These are phyloP conservation scores for Rosellinia necatrix DNA, from an alignment of 2,329 filamentous ascomycete genomes.

Conservation along the genomic window DNA sequence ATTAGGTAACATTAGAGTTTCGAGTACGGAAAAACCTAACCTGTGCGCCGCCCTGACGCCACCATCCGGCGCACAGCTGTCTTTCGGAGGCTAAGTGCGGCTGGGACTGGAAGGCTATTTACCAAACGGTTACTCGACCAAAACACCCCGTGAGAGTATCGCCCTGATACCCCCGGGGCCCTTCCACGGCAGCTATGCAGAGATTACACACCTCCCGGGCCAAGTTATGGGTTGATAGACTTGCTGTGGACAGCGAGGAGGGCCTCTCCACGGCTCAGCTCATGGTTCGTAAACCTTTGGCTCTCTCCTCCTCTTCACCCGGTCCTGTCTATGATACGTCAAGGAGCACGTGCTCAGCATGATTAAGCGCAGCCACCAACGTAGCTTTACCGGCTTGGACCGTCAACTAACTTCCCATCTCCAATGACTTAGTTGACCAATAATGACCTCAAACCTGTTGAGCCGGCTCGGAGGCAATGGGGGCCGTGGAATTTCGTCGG, in stretches of 20 bases:
- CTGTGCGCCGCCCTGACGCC: constrained; percentile 1
- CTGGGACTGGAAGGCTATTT: constrained; percentile 22
- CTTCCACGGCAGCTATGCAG: constrained; percentile 33
- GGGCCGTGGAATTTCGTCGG: constrained; percentile 84
- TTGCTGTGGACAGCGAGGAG: constrained; percentile 75
- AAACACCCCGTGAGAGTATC: constrained; percentile 18
- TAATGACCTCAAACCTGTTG: constrained; percentile 79
- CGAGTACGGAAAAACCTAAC: constrained; percentile 1
- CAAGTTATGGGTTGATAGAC: constrained; percentile 57
- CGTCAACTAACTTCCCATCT: constrained; percentile 17
- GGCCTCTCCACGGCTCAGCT: constrained; percentile 79
- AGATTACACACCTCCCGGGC: constrained; percentile 45
- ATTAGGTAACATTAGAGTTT: constrained; percentile 18
- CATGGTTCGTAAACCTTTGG: constrained; percentile 58
- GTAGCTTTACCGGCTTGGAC: background rate
- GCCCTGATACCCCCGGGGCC: constrained; percentile 1
- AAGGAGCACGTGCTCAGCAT: constrained; percentile 17
- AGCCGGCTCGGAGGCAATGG: constrained; percentile 81
- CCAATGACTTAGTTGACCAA: constrained; percentile 67
- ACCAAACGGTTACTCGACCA: constrained; percentile 35
- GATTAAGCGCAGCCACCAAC: background rate
- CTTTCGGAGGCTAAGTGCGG: background rate
- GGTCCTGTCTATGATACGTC: background rate
- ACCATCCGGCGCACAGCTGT: background rate
- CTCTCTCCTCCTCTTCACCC: background rate